Percentiles rank a stretch among this genome's conserved stretches.
Conservation (phyloP, 2,329 filamentous ascomycete species). For the Hymenoscyphus salicellus region DNA sequence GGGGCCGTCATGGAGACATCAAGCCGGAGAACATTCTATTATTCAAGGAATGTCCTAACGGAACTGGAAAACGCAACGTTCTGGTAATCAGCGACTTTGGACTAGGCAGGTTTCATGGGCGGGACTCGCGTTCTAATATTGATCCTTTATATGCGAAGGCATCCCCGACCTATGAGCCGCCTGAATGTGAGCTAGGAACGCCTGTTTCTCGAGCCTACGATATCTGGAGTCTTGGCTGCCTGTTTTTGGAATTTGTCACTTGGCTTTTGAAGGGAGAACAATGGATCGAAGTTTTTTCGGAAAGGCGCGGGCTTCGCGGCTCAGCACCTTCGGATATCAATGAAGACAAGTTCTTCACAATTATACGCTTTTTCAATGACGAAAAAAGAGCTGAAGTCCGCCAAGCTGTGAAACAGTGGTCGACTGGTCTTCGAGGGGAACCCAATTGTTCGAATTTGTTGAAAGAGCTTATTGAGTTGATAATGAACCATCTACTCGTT, state of each 20-base stretch:
- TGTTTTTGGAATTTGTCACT: conserved; percentile 39
- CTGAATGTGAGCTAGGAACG: conserved; percentile 36
- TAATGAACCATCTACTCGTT: too few relatives aligned
- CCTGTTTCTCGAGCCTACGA: conserved; percentile 39
- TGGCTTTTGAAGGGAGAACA: conserved; percentile 38
- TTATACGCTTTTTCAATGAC: too few relatives aligned
- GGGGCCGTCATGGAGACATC: conserved; percentile 38
- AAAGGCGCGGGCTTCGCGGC: too few relatives aligned
- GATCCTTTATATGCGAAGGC: conserved; percentile 15
- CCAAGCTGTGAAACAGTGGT: too few relatives aligned
- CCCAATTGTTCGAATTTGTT: too few relatives aligned
- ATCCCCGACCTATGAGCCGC: conserved; percentile 40
- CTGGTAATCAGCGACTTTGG: conserved; percentile 38
- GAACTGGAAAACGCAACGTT: too few relatives aligned
- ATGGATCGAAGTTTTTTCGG: too few relatives aligned
- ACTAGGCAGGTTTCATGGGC: conserved; percentile 35
- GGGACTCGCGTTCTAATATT: conserved; percentile 34
- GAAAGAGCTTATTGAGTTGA: too few relatives aligned
- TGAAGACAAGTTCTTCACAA: too few relatives aligned
- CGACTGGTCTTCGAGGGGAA: too few relatives aligned
- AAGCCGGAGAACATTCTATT: conserved; percentile 40
- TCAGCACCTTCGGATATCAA: too few relatives aligned
- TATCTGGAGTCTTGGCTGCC: conserved; percentile 39
- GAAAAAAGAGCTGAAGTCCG: too few relatives aligned
- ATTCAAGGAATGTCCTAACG: conserved; percentile 20